Evolutionary conservation across 306 rosid species (phyloP).

Genomic region (Quercus cerris): DNA sequence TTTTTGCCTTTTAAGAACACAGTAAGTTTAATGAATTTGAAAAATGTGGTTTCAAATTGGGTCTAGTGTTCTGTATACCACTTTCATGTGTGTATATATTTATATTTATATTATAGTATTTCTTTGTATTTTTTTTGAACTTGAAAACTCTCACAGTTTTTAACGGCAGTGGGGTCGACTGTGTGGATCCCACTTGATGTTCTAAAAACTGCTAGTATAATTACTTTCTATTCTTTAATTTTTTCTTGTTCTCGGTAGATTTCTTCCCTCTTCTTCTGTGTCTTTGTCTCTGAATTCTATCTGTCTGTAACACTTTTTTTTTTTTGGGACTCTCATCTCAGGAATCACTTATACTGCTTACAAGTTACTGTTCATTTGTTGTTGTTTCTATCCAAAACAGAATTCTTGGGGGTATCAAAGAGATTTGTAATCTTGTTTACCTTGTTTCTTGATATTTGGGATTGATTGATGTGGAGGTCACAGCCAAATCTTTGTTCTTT

Average conservation of each 20-base stretch:
- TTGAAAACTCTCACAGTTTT: background rate
- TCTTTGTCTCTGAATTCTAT: slow-evolving; percentile 15
- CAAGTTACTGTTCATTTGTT: slow-evolving; percentile 30
- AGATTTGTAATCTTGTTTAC: background rate
- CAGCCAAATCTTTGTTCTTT: slow-evolving; percentile 40
- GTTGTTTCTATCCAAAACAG: slow-evolving; percentile 32
- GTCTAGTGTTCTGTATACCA: too few species aligned
- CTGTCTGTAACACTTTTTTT: background rate
- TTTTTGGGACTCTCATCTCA: slow-evolving; percentile 29
- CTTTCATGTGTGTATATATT: too few species aligned
- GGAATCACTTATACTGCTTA: too few species aligned
- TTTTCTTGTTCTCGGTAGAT: background rate
- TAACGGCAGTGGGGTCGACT: background rate
- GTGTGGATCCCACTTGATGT: slow-evolving; percentile 33
- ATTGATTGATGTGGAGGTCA: slow-evolving; percentile 43
- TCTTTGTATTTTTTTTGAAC: too few species aligned
- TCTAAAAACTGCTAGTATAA: slow-evolving; percentile 15
- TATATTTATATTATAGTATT: too few species aligned
- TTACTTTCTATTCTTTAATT: background rate
- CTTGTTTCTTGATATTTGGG: slow-evolving; percentile 26
- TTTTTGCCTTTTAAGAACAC: too few species aligned
- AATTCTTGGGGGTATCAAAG: background rate
- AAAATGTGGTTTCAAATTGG: too few species aligned
- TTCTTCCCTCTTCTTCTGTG: slow-evolving; percentile 22
- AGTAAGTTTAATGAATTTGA: too few species aligned